phyloP scores from a whole-genome alignment of 345 rosid genomes.

The Cochlearia excelsa region DNA sequence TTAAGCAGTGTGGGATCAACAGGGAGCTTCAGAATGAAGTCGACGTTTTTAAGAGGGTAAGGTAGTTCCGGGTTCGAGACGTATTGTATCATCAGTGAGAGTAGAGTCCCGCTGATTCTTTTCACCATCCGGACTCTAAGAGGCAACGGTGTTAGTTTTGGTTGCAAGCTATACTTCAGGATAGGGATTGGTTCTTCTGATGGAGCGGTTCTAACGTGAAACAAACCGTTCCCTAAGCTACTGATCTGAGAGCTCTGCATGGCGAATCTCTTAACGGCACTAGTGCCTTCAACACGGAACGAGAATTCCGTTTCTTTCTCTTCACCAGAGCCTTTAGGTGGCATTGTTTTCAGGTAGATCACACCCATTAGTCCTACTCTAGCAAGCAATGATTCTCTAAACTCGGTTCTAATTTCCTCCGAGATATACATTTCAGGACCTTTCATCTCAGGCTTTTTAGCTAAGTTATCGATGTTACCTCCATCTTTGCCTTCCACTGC shows the following conservation, averaged over 20 bases:
- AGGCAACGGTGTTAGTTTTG: conserved; percentile 81
- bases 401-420: conserved; percentile 88
- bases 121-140: conserved; percentile 79
- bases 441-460: conserved; percentile 80
- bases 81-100: conserved; percentile 96
- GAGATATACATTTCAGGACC: conserved; percentile 90
- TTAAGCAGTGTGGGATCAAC: conserved; percentile 90
- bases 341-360: conserved; percentile 78
- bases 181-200: conserved; percentile 91
- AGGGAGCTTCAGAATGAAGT: conserved; percentile 82
- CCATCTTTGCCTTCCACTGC: conserved; percentile 42
- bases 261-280: conserved; percentile 68
- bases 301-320: conserved; percentile 92
- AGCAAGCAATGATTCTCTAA: conserved; percentile 90
- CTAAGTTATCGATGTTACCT: conserved; percentile 74
- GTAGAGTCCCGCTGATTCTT: conserved; percentile 84
- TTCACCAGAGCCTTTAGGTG: conserved; percentile 66
- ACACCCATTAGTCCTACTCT: conserved; percentile 92
- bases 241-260: conserved; percentile 71
- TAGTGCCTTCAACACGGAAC: conserved; percentile 71
- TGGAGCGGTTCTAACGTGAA: conserved; percentile 85
- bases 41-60: conserved; percentile 61
- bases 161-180: conserved; percentile 83
- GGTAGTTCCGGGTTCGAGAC: conserved; percentile 78
- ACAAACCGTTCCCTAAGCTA: conserved; percentile 84